Evolutionary conservation across 371 early-diverging fungal species (phyloP), one percentile per base, ranked within the genome.

Genomic region (Apophysomyces trapeziformis): DNA sequence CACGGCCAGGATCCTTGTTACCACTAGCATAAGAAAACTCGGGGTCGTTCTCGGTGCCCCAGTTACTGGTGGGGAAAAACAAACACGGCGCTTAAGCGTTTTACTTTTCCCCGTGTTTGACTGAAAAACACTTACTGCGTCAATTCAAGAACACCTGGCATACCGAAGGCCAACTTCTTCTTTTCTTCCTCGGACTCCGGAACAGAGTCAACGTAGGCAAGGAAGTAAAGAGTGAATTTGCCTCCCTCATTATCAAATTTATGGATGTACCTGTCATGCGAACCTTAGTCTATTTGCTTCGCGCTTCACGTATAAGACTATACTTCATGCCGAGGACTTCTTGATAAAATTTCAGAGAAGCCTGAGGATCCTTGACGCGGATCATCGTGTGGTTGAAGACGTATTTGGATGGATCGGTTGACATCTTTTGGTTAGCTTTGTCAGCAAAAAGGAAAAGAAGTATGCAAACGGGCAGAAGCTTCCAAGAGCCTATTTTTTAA

Each of bases 321-420:
- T 85, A 89, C 91, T 88, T 92, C 94, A 95, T 94, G 60, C 95
- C 95, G 45, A 94, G 83, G 21, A 89, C 78, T 47, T 91, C 86
- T 43, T 81, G 69, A 72, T 95, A 95, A 64, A 95, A 95, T 62
- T 88, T 71, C 38, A 93, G 39, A 13, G 94, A 93, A 21, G 79
- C 84, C 74, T 88, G 73, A 47, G 93, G 91, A 76, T 95, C 94
- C 85, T 87, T 91, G 68, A 92, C 88, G 62, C 94, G 89, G 82
- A 90, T 85, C 93, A 92, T 93, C 41, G 92, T 92, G 82, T 94
- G 93, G 80, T 92, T 92, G 67, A 82, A 82, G 4, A 75, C 68
- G 54, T 82, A 82, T 54, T 71, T 75, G 21, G 74, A 68, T 36
- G 74, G 67, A 57, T 77, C 59, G 43, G 75, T 75, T 18, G 77